Evolutionary conservation across 2,329 filamentous ascomycete genomes (phyloP), one percentile per base, ranked within the genome.

Genomic region (Talaromyces marneffei): DNA sequence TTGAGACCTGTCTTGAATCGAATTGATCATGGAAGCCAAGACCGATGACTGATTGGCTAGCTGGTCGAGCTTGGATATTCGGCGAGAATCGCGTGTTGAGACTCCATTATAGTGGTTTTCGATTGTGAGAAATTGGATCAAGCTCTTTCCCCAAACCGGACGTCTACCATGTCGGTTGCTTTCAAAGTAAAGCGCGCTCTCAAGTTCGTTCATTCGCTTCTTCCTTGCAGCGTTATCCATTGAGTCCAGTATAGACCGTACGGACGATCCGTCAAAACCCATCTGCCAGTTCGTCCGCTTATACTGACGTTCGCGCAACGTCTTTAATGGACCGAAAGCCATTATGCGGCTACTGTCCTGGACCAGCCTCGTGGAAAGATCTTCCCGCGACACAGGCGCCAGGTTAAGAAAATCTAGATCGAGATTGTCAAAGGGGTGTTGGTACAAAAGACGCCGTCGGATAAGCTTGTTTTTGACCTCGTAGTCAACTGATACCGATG

Each of bases 391-490:
- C 0, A 89, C 84, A 0, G 91, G 91, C 0, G 91, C 80, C 27
- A 96, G 79, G 67, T 94, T 94, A 44, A 96, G 80, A 63, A 95
- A 92, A 59, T 87, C 83, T 16, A 96, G 75, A 71, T 87, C 89
- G 16, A 92, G 86, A 10, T 78, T 80, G 52, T 80, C 82, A 76
- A 90, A 87, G 0, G 83, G 82, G 52, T 85, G 79, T 37, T 84
- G 76, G 20, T 82, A 79, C n/a, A 91, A 76, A 6, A 95, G 74
- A 16, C 83, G 83, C 56, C 82, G 82, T 20, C 89, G 84, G 46
- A 97, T 78, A 27, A 90, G 79, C 2, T 85, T 77, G 65, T 95
- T 90, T 33, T 88, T 89, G 57, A 85, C 80, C 67, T 88, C 87
- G 69, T 88, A 97, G 37, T 89, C 85, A 2, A 88, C 85, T 8